Conservation (phyloP, 257 asterid species). For the Scutellaria barbata region DNA sequence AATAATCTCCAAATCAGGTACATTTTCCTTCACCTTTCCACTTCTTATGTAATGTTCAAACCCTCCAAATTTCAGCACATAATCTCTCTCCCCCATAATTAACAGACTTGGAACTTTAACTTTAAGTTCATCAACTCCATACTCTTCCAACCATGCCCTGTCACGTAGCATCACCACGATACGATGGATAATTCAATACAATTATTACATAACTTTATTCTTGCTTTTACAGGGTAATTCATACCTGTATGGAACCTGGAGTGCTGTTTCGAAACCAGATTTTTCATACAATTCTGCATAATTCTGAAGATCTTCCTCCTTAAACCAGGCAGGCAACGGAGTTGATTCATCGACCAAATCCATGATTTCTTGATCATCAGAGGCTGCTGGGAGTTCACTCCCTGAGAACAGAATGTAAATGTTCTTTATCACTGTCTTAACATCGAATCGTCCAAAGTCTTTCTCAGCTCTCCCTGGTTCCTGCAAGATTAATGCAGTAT, state of each 20-base stretch:
- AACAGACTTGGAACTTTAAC: conserved; percentile 52
- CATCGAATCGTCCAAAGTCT: conserved; percentile 56
- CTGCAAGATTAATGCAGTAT: conserved; percentile 24
- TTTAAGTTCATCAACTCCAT: conserved; percentile 39
- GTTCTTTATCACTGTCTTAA: conserved; percentile 53
- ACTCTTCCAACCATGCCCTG: conserved; percentile 36
- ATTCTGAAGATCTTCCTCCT: conserved; percentile 49
- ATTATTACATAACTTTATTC: background rate
- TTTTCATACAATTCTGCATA: conserved; percentile 49
- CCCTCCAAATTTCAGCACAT: conserved; percentile 39
- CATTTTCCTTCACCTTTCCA: conserved; percentile 47
- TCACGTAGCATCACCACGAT: no score
- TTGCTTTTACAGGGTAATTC: background rate
- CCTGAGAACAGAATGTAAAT: conserved; percentile 55
- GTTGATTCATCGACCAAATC: conserved; percentile 55
- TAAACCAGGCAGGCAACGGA: conserved; percentile 57
- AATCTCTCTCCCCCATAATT: conserved; percentile 62
- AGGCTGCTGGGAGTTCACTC: conserved; percentile 52
- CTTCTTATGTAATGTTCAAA: conserved; percentile 41
- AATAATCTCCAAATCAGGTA: conserved; percentile 47
- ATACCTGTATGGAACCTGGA: conserved; percentile 60
- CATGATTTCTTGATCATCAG: conserved; percentile 53
- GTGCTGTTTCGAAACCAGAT: conserved; percentile 54
- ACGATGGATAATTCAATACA: no score
- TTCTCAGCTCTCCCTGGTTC: conserved; percentile 66